Conservation (phyloP, 2,329 filamentous ascomycete species). For the Leptographium procerum region DNA sequence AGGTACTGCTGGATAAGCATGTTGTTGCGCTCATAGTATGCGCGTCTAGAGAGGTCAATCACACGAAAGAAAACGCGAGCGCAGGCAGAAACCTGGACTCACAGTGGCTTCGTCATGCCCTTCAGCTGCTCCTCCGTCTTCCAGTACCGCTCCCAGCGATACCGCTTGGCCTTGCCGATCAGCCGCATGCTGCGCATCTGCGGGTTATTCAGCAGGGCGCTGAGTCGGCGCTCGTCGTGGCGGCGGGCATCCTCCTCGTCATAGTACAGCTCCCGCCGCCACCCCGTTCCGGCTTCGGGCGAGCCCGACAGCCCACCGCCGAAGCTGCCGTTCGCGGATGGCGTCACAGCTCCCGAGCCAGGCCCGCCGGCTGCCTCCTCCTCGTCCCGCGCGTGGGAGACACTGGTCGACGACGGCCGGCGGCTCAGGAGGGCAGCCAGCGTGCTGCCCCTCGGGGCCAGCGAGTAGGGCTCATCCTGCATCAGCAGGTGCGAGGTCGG, state of each 20-base stretch:
- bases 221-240: constrained; percentile 47
- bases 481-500: constrained; percentile 17
- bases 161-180: constrained; percentile 80
- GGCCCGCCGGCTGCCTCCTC: constrained; percentile 10
- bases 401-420: constrained; percentile 26
- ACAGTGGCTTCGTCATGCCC: constrained; percentile 60
- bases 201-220: constrained; percentile 49
- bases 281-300: background rate
- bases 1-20: constrained; percentile 82
- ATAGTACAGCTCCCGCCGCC: constrained; percentile 16
- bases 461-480: constrained; percentile 39
- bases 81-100: background rate
- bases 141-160: constrained; percentile 80
- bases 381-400: constrained; percentile 11
- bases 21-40: constrained; percentile 87
- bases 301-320: background rate
- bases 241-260: constrained; percentile 32
- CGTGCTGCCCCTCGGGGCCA: constrained; percentile 24
- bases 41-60: constrained; percentile 36
- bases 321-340: background rate
- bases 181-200: constrained; percentile 74
- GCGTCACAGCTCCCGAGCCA: background rate
- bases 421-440: constrained; percentile 30
- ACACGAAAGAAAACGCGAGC: background rate
- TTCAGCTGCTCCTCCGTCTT: constrained; percentile 66